Evolutionary conservation across 768 basidiomycete species (phyloP).

Genomic region (Lenzites betulinus): DNA sequence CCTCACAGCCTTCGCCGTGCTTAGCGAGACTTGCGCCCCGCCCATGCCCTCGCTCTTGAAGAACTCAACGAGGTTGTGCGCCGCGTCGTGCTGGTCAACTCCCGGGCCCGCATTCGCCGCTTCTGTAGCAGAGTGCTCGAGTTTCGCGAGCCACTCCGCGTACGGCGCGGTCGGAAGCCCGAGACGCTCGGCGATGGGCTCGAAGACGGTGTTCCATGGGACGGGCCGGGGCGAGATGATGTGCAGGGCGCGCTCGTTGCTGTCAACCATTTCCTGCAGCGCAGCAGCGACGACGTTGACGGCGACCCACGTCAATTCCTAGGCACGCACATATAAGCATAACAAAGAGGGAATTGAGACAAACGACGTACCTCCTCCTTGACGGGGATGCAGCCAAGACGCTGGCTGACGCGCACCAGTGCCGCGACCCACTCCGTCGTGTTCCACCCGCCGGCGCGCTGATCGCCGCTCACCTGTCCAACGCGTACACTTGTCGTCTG

Average conservation of each 20-base stretch:
- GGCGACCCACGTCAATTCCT: conserved; percentile 21
- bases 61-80: conserved; percentile 16
- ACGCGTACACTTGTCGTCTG: conserved; percentile 37
- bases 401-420: conserved; percentile 36
- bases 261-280: conserved; percentile 19
- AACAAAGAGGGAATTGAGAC: not conserved
- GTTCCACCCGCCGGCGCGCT: conserved; percentile 33
- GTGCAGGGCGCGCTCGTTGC: conserved; percentile 30
- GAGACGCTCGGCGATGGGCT: conserved; percentile 22
- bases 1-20: conserved; percentile 14
- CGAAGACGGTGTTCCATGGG: conserved; percentile 24
- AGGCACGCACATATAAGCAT: not conserved
- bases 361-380: conserved; percentile 39
- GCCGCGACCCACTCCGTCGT: conserved; percentile 46
- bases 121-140: conserved; percentile 12
- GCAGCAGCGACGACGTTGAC: conserved; percentile 20
- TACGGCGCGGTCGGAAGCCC: conserved; percentile 25
- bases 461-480: conserved; percentile 34
- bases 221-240: conserved; percentile 31
- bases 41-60: conserved; percentile 17
- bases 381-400: conserved; percentile 32
- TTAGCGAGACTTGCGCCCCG: conserved; percentile 7
- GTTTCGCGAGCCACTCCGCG: conserved; percentile 26
- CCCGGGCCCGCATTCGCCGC: conserved; percentile 10
- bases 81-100: conserved; percentile 14